Conservation (phyloP, 2,329 filamentous ascomycete genomes). For the Golovinomyces cichoracearum region DNA sequence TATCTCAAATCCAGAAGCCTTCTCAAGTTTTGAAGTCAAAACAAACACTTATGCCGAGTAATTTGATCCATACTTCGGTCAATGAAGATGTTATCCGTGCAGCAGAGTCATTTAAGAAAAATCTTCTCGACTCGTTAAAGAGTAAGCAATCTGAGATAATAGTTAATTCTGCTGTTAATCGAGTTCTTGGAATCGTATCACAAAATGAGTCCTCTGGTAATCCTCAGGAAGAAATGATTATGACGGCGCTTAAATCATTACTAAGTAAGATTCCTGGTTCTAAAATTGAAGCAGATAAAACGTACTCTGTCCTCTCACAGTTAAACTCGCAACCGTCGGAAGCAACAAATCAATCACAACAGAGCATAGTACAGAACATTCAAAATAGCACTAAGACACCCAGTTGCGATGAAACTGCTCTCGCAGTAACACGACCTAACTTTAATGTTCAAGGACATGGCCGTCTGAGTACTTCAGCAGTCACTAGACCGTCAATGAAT, state of each 20-base stretch:
- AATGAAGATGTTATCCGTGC: constrained; percentile 5
- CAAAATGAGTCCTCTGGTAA: constrained; percentile 1
- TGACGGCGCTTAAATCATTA: constrained; percentile 10
- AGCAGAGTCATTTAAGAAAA: constrained; percentile 11
- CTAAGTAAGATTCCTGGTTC: constrained; percentile 8
- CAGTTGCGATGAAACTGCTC: constrained; percentile 5
- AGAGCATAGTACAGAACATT: background rate
- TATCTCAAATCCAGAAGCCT: background rate
- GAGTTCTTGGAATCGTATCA: constrained; percentile 8
- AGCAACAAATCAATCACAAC: background rate
- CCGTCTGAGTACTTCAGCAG: constrained; percentile 6
- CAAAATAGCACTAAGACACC: constrained; percentile 2
- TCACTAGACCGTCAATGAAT: constrained; percentile 14
- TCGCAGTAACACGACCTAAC: constrained; percentile 10
- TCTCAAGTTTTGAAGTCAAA: background rate
- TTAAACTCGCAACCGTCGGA: background rate
- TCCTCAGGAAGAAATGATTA: constrained; percentile 3
- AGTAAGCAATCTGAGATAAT: constrained; percentile 8
- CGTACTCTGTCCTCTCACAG: background rate
- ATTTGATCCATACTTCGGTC: background rate
- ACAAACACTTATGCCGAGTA: background rate
- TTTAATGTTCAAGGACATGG: constrained; percentile 10
- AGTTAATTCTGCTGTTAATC: constrained; percentile 13
- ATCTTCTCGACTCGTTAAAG: constrained; percentile 1
- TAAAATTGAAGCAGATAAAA: constrained; percentile 2